Conservation (phyloP, 495 filamentous ascomycete genomes). For the Aspergillus funiculosus region DNA sequence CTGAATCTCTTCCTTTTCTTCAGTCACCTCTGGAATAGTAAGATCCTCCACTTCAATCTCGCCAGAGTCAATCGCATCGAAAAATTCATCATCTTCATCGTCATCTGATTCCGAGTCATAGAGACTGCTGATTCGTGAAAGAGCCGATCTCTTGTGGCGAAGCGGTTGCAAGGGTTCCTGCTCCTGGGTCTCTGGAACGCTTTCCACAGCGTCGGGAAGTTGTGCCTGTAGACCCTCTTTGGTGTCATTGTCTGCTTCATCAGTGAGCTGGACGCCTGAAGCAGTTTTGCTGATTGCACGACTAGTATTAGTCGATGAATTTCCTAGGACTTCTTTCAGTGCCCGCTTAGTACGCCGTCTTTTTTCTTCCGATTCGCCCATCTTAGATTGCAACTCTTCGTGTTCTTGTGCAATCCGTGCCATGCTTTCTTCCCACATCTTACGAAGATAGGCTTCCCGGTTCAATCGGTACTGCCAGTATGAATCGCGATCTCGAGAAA, state of each 20-base stretch:
- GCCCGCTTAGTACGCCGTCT: conserved; percentile 83
- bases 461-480: conserved; percentile 96
- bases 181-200: conserved; percentile 8
- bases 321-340: conserved; percentile 78
- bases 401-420: conserved; percentile 87
- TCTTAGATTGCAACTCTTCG: conserved; percentile 77
- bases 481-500: conserved; percentile 85
- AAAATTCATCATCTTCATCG: conserved; percentile 88
- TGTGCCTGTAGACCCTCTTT: conserved; percentile 18
- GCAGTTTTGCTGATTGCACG: conserved; percentile 34
- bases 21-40: conserved; percentile 40
- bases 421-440: conserved; percentile 99
- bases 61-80: conserved; percentile 91
- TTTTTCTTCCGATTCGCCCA: conserved; percentile 87
- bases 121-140: conserved; percentile 41
- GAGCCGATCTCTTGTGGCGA: conserved; percentile 25
- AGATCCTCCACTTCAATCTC: conserved; percentile 72
- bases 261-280: conserved; percentile 19
- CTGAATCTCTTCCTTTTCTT: conserved; percentile 38
- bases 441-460: conserved; percentile 77
- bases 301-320: conserved; percentile 41
- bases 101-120: conserved; percentile 77
- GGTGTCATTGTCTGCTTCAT: conserved; percentile 8
- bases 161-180: conserved; percentile 14
- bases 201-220: conserved; percentile 10